phyloP scores from a whole-genome alignment of 2,329 filamentous ascomycete species.

The Claviceps citrina region DNA sequence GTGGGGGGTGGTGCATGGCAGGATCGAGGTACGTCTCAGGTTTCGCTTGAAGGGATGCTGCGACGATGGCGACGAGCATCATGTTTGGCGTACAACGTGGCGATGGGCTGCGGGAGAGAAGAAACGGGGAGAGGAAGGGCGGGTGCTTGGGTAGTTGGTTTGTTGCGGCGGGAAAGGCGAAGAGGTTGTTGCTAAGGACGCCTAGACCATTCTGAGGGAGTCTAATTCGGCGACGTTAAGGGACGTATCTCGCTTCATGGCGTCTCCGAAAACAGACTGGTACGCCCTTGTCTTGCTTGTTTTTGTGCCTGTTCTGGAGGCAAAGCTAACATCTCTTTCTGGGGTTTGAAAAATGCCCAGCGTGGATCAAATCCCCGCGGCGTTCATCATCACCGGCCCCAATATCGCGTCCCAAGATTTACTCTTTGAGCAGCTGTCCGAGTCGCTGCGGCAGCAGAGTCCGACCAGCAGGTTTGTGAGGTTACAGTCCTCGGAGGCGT shows the following conservation, averaged over 20 bases:
- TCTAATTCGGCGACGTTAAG: conserved; percentile 46
- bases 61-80: too few relatives aligned
- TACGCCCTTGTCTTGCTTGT: too few relatives aligned
- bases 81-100: too few relatives aligned
- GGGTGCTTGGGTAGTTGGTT: too few relatives aligned
- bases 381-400: conserved; percentile 62
- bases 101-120: conserved; percentile 82
- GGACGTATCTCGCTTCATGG: conserved; percentile 42
- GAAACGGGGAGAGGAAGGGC: too few relatives aligned
- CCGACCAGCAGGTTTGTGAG: conserved; percentile 43
- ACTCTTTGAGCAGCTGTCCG: conserved; percentile 55
- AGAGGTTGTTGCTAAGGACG: too few relatives aligned
- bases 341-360: conserved; percentile 10
- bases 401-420: conserved; percentile 62
- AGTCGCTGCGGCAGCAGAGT: conserved; percentile 32
- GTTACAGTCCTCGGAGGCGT: conserved; percentile 54
- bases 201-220: conserved; percentile 40
- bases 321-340: too few relatives aligned
- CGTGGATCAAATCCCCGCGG: conserved; percentile 44
- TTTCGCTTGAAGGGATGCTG: too few relatives aligned
- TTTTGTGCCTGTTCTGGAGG: too few relatives aligned
- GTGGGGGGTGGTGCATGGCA: conserved; percentile 49
- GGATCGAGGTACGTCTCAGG: conserved; percentile 33
- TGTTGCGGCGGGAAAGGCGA: too few relatives aligned
- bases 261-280: conserved; percentile 20